A percentile compares a stretch with the other conserved stretches of the same genome.
These are phyloP conservation scores for Actinomortierella ambigua DNA, from an alignment of 371 early-diverging fungal genomes.

Conservation along the genomic window DNA sequence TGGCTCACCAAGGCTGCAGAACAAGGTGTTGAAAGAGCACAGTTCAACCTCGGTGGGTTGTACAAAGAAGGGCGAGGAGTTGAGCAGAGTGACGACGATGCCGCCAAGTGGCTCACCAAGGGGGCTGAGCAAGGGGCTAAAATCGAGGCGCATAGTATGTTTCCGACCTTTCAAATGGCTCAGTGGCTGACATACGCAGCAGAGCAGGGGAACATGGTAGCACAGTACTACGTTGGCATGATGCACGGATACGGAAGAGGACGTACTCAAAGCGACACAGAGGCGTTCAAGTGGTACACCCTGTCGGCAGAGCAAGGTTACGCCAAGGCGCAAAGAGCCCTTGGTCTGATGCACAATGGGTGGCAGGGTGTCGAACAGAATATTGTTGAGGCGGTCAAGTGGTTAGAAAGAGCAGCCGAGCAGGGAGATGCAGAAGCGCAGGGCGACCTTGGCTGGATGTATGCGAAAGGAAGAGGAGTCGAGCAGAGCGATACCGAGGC, in stretches of 20 bases:
- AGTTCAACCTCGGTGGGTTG: constrained; percentile 87
- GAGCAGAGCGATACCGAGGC: constrained; percentile 60
- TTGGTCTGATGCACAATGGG: constrained; percentile 78
- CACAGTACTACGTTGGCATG: too few species aligned
- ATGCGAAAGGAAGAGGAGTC: constrained; percentile 81
- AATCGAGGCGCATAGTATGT: too few species aligned
- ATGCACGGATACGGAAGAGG: too few species aligned
- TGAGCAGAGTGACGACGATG: constrained; percentile 62
- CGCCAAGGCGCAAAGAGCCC: constrained; percentile 64
- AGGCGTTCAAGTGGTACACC: constrained; percentile 63
- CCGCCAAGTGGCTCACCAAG: constrained; percentile 74
- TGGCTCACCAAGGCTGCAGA: constrained; percentile 79
- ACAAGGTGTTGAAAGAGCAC: constrained; percentile 78
- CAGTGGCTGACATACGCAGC: too few species aligned
- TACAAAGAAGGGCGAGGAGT: constrained; percentile 90
- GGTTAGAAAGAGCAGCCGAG: constrained; percentile 70
- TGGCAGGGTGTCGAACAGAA: constrained; percentile 72
- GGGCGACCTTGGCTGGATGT: constrained; percentile 77
- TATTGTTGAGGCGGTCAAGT: constrained; percentile 62
- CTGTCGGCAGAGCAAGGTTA: constrained; percentile 58
- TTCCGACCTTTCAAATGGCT: too few species aligned
- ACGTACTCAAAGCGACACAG: constrained; percentile 50
- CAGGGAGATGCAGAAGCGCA: constrained; percentile 80
- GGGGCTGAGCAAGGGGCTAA: too few species aligned
- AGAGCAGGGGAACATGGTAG: too few species aligned